Evolutionary conservation across 78 protist species (phyloP).

Genomic region (Chrysochromulina tobinii): DNA sequence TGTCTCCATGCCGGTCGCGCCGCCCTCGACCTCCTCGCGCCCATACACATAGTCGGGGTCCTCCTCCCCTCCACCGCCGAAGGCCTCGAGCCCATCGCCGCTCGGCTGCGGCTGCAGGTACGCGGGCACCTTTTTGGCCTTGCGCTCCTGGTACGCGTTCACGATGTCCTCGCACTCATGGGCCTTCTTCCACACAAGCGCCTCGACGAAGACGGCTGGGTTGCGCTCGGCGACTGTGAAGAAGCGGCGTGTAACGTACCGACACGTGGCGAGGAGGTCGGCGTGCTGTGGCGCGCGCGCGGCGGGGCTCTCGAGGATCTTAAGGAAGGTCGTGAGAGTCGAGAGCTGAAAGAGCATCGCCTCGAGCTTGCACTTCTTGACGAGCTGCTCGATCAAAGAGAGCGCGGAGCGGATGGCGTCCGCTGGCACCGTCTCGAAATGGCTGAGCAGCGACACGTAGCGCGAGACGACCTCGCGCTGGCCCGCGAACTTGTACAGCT

Average conservation of each 20-base stretch:
- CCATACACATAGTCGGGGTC: neutral
- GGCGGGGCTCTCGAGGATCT: neutral
- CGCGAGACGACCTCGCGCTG: neutral
- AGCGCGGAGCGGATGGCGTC: neutral
- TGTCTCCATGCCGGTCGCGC: neutral
- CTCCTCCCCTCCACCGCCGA: neutral
- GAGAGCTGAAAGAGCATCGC: neutral
- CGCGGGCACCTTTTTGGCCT: neutral
- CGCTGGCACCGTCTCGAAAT: neutral
- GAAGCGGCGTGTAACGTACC: neutral
- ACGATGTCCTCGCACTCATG: neutral
- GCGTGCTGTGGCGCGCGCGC: neutral
- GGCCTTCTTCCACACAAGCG: neutral
- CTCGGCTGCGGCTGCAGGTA: neutral
- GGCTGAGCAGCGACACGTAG: neutral
- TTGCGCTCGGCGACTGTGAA: neutral
- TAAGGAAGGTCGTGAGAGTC: neutral
- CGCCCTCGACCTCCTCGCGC: neutral
- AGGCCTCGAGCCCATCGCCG: neutral
- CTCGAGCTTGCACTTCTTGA: slow-evolving; percentile 7
- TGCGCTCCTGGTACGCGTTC: neutral
- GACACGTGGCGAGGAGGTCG: neutral
- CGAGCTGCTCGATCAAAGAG: neutral
- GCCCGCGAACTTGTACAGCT: neutral
- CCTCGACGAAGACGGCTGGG: slow-evolving; percentile 19